A percentile compares a stretch with the other conserved stretches of the same genome.
Evolutionary conservation across 192 early-diverging fungal genomes (phyloP).

Genomic region (Podila epicladia): DNA sequence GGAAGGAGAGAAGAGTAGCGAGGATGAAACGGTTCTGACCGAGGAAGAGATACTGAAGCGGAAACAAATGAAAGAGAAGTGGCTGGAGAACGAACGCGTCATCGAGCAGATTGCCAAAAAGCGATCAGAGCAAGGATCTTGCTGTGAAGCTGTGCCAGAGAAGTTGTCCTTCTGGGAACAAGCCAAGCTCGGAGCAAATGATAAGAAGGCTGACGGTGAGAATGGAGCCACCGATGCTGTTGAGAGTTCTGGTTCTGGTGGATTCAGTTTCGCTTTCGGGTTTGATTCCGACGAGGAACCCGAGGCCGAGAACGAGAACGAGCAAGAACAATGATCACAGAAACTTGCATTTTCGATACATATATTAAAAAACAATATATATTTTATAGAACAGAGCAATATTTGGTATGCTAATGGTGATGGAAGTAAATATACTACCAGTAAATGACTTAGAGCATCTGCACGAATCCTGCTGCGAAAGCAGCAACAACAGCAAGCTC

Average conservation of each 20-base stretch:
- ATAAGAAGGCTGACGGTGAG: background rate
- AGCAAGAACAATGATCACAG: constrained; percentile 3
- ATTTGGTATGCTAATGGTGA: too few species aligned
- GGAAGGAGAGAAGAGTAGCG: background rate
- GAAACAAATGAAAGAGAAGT: constrained; percentile 16
- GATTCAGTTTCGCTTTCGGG: constrained; percentile 37
- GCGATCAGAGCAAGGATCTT: background rate
- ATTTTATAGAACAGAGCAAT: too few species aligned
- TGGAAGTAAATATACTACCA: too few species aligned
- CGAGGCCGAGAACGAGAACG: constrained; percentile 18
- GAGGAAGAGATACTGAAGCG: constrained; percentile 18
- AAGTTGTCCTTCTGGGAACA: constrained; percentile 48
- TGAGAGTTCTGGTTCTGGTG: constrained; percentile 4
- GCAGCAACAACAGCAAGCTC: background rate
- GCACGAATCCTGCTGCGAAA: background rate
- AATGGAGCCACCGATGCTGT: background rate
- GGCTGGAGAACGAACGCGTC: constrained; percentile 28
- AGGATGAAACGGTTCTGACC: background rate
- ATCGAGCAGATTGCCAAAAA: constrained; percentile 20
- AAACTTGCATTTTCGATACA: background rate
- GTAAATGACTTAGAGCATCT: background rate
- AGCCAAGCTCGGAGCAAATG: constrained; percentile 23
- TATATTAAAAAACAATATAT: too few species aligned
- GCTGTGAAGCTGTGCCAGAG: background rate
- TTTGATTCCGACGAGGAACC: constrained; percentile 32